These are phyloP conservation scores for Fraxinus excelsior DNA, from an alignment of 257 asterid genomes.

Conservation along the genomic window DNA sequence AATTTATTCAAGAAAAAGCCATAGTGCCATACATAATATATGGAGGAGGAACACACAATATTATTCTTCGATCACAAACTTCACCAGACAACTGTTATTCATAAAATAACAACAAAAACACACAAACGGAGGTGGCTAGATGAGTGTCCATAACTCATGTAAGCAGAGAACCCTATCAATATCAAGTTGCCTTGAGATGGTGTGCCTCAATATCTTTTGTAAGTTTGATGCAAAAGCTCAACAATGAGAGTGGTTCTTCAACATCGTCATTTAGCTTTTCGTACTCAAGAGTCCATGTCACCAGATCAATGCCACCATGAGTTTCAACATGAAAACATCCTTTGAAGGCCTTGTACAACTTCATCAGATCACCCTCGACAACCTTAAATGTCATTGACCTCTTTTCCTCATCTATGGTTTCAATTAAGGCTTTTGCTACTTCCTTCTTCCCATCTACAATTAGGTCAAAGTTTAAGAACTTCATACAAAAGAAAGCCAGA, in stretches of 20 bases:
- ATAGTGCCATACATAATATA: too few species aligned
- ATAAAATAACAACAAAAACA: background rate
- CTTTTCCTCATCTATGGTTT: conserved; percentile 22
- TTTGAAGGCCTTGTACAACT: conserved; percentile 25
- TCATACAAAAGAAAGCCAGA: too few species aligned
- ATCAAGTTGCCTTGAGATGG: conserved; percentile 1
- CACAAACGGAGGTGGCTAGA: background rate
- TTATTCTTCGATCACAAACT: background rate
- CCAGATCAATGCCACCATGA: conserved; percentile 14
- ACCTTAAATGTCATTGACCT: conserved; percentile 24
- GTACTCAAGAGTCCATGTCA: conserved; percentile 30
- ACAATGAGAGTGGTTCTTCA: conserved; percentile 26
- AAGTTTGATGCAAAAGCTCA: conserved; percentile 19
- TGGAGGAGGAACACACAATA: background rate
- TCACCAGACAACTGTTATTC: too few species aligned
- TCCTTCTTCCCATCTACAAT: conserved; percentile 23
- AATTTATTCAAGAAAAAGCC: too few species aligned
- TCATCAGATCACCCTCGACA: conserved; percentile 30
- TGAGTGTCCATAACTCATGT: background rate
- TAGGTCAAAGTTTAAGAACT: background rate
- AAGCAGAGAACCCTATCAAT: background rate
- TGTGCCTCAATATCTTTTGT: conserved; percentile 25
- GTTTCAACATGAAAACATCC: background rate
- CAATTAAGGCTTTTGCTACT: conserved; percentile 20
- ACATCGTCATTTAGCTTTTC: conserved; percentile 31